Conservation (phyloP, 768 basidiomycete species). For the Russula sp. region DNA sequence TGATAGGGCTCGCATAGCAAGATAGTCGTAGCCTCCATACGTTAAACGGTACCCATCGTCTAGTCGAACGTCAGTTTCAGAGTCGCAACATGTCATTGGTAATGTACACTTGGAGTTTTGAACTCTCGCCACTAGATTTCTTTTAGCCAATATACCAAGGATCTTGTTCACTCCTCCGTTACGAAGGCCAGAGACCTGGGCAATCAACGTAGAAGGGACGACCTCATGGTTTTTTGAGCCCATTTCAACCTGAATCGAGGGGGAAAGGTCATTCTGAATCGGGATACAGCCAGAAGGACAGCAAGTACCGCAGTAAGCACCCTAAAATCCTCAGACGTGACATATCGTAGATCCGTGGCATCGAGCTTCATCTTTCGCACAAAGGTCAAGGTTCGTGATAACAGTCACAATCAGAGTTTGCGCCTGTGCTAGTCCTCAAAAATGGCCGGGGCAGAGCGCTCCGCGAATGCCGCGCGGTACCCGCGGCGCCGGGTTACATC, state of each 20-base stretch:
- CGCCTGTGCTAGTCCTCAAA: neutral
- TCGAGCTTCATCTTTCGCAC: constrained; percentile 74
- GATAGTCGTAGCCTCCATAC: constrained; percentile 97
- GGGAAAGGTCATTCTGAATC: neutral
- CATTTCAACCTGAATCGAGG: constrained; percentile 75
- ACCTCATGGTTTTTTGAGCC: constrained; percentile 98
- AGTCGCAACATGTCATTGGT: neutral
- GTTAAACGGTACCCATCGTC: constrained; percentile 97
- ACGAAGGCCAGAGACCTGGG: constrained; percentile 87
- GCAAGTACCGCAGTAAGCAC: constrained; percentile 82
- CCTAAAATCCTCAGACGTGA: constrained; percentile 88
- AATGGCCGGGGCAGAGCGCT: neutral
- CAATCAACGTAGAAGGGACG: constrained; percentile 83
- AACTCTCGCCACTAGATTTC: constrained; percentile 82
- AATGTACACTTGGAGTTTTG: constrained; percentile 89
- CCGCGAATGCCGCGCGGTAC: neutral
- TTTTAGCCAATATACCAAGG: constrained; percentile 84
- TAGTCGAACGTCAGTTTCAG: constrained; percentile 30
- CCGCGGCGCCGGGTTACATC: neutral
- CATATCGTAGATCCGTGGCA: constrained; percentile 89
- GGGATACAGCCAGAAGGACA: neutral
- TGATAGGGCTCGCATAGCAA: constrained; percentile 89
- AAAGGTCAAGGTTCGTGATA: constrained; percentile 1
- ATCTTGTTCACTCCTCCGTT: constrained; percentile 93
- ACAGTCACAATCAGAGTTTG: neutral